A percentile compares a stretch with the other conserved stretches of the same genome.
These are phyloP conservation scores for Blastosporella zonata DNA, from an alignment of 1,284 basidiomycete species.

Conservation along the genomic window DNA sequence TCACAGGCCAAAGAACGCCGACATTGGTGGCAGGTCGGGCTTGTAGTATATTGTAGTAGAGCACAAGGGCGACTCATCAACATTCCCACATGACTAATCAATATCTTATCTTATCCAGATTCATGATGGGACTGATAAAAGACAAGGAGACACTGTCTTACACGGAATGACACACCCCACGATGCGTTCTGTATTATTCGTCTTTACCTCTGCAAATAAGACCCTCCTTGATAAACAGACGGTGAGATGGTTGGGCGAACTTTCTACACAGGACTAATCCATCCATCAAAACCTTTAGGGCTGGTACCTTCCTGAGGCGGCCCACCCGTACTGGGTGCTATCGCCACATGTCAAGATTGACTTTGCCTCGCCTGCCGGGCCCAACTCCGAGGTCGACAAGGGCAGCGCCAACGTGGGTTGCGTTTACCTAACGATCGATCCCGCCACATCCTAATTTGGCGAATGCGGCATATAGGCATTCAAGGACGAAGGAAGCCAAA, in stretches of 20 bases:
- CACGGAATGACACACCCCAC: slow-evolving; percentile 3
- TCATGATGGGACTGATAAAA: slow-evolving; percentile 10
- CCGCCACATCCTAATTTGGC: neutral
- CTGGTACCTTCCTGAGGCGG: slow-evolving; percentile 73
- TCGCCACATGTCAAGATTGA: slow-evolving; percentile 58
- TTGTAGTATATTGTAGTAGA: neutral
- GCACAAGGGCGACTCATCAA: neutral
- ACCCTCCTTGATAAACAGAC: slow-evolving; percentile 57
- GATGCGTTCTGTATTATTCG: slow-evolving; percentile 63
- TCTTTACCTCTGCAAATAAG: slow-evolving; percentile 70
- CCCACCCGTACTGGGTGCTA: slow-evolving; percentile 78
- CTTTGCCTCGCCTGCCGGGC: slow-evolving; percentile 68
- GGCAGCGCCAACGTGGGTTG: slow-evolving; percentile 48
- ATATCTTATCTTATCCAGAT: neutral
- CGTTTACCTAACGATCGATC: neutral
- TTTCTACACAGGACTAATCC: neutral
- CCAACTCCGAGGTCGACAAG: slow-evolving; percentile 72
- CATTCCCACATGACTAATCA: neutral
- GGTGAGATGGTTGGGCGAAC: slow-evolving; percentile 32
- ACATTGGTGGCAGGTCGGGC: slow-evolving; percentile 45
- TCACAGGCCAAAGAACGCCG: slow-evolving; percentile 83
- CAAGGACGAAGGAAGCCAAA: slow-evolving; percentile 57
- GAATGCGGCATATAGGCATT: slow-evolving; percentile 37
- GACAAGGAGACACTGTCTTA: neutral
- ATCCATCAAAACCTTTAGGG: slow-evolving; percentile 36